Evolutionary conservation across 495 filamentous ascomycete genomes (phyloP), one percentile per base, ranked within the genome.

Genomic region (Penicillium macrosclerotiorum): DNA sequence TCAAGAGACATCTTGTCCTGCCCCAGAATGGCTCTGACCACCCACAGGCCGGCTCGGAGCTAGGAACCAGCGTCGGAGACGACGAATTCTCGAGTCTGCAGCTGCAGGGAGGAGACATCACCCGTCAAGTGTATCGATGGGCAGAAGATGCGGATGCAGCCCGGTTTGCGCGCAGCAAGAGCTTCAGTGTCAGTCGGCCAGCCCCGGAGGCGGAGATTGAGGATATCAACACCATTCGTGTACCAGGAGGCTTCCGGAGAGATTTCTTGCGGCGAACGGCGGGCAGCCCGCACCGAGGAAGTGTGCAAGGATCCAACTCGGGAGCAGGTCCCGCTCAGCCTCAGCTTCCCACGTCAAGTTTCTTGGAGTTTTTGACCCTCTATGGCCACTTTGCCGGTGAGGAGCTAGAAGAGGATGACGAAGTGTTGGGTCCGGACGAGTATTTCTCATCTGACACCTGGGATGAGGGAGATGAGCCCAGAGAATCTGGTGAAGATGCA

Each of bases 311-410:
- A 16, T 60, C 59, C 4, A 54, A 37, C 26, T 54, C 57, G 24
- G 63, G 58, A 67, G 47, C 42, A 45, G 67, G 45, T 63, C 65
- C 48, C 61, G 63, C 58, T 59, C 38, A 55, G 18, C 81, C 81
- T 27, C 83, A 80, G 38, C 70, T 95, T 12, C 80, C 96, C 33
- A 94, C 93, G 9, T 88, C 67, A 52, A 97, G 85, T 66, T 98
- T 98, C 57, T 80, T 96, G 33, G 94, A 98, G 61, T 98, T 97
- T 54, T 64, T 98, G 38, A 90, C 86, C 6, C 74, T 98, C 12
- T 96, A 96, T 54, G 93, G 94, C 3, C 94, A 97, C 68, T 98
- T 97, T 63, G 93, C 93, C 12, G 93, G 93, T 59, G 93, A 98
- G 66, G 83, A 94, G 60, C 76, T 98, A 5, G 90, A 96, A 64